Base-by-base conservation (phyloP, 257 asterid species). In the Verbena officinalis region DNA sequence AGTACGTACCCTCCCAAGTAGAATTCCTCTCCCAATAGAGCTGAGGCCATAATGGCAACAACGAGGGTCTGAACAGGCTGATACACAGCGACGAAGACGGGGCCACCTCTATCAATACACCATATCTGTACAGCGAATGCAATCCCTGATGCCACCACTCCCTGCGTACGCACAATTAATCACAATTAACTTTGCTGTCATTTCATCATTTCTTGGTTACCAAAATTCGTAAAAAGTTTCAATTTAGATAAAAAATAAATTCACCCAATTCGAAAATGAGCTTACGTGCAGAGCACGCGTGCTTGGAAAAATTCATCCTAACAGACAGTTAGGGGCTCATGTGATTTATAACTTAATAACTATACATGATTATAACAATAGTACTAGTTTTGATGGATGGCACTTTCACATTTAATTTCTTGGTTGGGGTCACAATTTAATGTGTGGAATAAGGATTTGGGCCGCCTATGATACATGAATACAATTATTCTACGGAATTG, bases 121-220 rank as follows among this genome's bases (percentile, higher is more conserved):
- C 99, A 94, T 81, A 94, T 94, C 83, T 94, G 99, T 68, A 94
- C 99, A 75, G 99, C 96, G 75, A 94, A 95, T 40, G 98, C 98
- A 24, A 91, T 88, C 82, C 99, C 99, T 0, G 99, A 95, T 73
- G 99, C 99, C 59, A 94, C 99, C 69, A 94, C 82, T 63, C 99
- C 99, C 99, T 94, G 79, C n/a, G n/a, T n/a, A n/a, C n/a, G n/a
- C 82, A 83, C 58, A 5, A 27, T 27, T 2, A n/a, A n/a, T 2
- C 33, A 36, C 46, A 44, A 27, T 5, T 4, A 9, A 22, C 43
- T 60, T 49, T 49, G 22, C 60, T 55, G 59, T 64, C 67, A 73
- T 46, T 27, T 27, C 33, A 5, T 27, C 4, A 27, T 27, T n/a
- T n/a, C n/a, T n/a, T n/a, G n/a, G n/a, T n/a, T n/a, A n/a, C n/a